These are phyloP conservation scores for Camellia japonica DNA, from an alignment of 148 eudicot species.

Conservation along the genomic window DNA sequence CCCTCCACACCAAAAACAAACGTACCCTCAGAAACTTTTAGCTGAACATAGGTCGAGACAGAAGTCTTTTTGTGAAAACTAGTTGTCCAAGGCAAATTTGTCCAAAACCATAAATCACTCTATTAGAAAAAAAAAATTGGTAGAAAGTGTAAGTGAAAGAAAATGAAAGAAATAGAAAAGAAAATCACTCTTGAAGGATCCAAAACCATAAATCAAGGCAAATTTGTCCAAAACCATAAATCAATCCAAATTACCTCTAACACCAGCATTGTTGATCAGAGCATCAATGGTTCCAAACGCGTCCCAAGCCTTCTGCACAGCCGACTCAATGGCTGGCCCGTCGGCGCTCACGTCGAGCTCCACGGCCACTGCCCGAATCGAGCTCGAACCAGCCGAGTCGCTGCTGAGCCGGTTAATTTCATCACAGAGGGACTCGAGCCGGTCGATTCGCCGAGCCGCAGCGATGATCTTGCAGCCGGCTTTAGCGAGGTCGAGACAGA, in stretches of 20 bases:
- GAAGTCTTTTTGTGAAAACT: too few species aligned
- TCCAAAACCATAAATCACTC: too few species aligned
- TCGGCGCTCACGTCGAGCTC: conserved; percentile 38
- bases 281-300: conserved; percentile 39
- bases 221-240: background rate
- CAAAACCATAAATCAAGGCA: too few species aligned
- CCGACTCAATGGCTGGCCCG: conserved; percentile 24
- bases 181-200: too few species aligned
- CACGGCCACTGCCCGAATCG: conserved; percentile 23
- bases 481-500: conserved; percentile 27
- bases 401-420: conserved; percentile 20
- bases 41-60: too few species aligned
- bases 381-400: background rate
- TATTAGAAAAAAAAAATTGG: too few species aligned
- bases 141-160: too few species aligned
- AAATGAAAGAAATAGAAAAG: too few species aligned
- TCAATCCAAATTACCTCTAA: conserved; percentile 28
- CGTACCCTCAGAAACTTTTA: too few species aligned
- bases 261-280: conserved; percentile 41
- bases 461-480: conserved; percentile 37
- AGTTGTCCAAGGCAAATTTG: too few species aligned
- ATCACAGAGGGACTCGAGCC: conserved; percentile 26
- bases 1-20: too few species aligned
- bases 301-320: conserved; percentile 36
- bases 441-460: conserved; percentile 30